phyloP scores from a whole-genome alignment of 441 rosid species.

The Viola pubescens region DNA sequence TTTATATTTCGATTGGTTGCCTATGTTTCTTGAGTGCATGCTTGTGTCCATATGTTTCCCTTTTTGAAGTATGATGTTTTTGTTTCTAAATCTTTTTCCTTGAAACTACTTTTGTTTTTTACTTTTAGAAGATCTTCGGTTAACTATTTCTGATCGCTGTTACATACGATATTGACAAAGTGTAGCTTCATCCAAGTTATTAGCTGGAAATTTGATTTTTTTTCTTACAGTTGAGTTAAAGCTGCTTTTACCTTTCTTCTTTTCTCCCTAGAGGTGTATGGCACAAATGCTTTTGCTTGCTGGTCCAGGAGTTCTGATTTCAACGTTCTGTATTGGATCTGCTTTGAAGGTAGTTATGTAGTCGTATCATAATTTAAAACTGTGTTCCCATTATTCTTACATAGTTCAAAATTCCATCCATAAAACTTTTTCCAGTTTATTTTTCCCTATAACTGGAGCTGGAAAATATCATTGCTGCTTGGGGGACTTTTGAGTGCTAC shows the following conservation, averaged over 20 bases:
- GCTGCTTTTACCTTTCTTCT: neutral
- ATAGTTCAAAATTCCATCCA: slow-evolving; percentile 4
- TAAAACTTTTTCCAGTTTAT: slow-evolving; percentile 43
- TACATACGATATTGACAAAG: no score
- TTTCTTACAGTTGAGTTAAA: neutral
- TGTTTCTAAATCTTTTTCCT: no score
- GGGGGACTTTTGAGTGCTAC: slow-evolving; percentile 93
- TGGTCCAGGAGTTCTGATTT: slow-evolving; percentile 89
- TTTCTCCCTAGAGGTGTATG: slow-evolving; percentile 56
- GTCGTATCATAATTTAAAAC: slow-evolving; percentile 4
- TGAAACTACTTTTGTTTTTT: no score
- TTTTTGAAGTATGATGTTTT: neutral
- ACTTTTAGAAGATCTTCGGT: no score
- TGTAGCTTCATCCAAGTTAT: neutral
- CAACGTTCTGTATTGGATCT: slow-evolving; percentile 73
- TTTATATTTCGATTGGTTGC: no score
- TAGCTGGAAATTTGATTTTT: neutral
- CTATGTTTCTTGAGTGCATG: no score
- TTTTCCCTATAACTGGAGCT: slow-evolving; percentile 83
- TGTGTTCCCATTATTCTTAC: neutral
- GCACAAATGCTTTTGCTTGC: slow-evolving; percentile 87
- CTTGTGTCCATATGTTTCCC: no score
- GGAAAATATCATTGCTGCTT: slow-evolving; percentile 85
- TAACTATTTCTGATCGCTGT: no score
- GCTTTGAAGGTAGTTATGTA: slow-evolving; percentile 54